Conservation (phyloP, 73 alveolate species). For the Symbiodinium natans region DNA sequence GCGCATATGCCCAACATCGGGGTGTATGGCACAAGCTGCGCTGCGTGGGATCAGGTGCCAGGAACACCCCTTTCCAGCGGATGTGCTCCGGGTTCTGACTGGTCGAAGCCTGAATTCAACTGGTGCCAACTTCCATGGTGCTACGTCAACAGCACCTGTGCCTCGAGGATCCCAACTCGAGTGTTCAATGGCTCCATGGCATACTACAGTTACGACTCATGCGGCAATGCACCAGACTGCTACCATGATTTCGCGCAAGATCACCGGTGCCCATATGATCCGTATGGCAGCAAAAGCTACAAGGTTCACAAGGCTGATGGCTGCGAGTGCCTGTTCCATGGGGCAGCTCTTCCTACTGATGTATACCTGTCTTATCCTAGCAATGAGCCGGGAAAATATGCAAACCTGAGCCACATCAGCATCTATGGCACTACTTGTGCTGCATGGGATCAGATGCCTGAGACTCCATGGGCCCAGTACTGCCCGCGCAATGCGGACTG, state of each 20-base stretch:
- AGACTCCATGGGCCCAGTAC: not conserved
- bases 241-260: not conserved
- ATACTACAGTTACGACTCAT: slow-evolving; percentile 55
- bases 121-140: slow-evolving; percentile 89
- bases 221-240: slow-evolving; percentile 79
- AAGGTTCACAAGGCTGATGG: slow-evolving; percentile 7
- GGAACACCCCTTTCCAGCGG: slow-evolving; percentile 39
- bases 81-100: slow-evolving; percentile 1
- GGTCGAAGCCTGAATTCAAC: slow-evolving; percentile 14
- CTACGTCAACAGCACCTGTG: slow-evolving; percentile 59
- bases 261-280: slow-evolving; percentile 40
- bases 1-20: slow-evolving; percentile 28
- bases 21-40: slow-evolving; percentile 62
- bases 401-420: not conserved
- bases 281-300: slow-evolving; percentile 9
- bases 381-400: slow-evolving; percentile 9
- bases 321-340: not conserved
- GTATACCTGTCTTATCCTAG: not conserved
- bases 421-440: not conserved
- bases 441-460: slow-evolving; percentile 21
- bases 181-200: not conserved
- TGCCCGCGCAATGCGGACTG: not conserved
- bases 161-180: slow-evolving; percentile 8
- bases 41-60: slow-evolving; percentile 60
- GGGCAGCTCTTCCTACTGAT: not conserved